Base-by-base conservation (phyloP, 768 basidiomycete genomes). In the Aureoboletus auriporus region DNA sequence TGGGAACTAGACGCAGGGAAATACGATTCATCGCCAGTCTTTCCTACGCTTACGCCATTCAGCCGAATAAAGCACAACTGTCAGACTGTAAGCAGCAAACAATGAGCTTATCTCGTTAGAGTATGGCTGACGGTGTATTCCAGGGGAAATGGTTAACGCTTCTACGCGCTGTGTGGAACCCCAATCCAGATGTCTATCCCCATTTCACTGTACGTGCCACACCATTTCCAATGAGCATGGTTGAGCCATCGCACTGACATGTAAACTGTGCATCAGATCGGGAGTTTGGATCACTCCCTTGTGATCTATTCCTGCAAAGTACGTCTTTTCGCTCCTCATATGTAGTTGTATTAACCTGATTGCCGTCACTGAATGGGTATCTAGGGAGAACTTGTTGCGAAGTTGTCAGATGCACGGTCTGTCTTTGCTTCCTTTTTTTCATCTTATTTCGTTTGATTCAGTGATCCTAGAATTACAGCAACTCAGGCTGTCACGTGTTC, bases 401-500 rank as follows among this genome's bases (percentile, higher is more conserved):
- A 74, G 50, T 67, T 93, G 8, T 66, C 78, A 12, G 86, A 89
- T 63, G 58, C 65, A 26, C 71, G 74, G 86, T 87, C 59, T 36
- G 75, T 60, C 33, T 37, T 54, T 38, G 20, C 16, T 10, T 47
- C 16, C 8, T 33, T 13, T 33, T 1, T 10, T 13, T 13, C 31
- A 13, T 33, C 11, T 33, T 9, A 5, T 4, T 13, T 10, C 31
- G 10, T 13, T 33, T 5, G 20, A 23, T 4, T 11, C 10, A 10
- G 13, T 13, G 6, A 31, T 33, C 13, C 10, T 52, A 90, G 86
- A 54, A 83, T 92, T 51, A 79, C 85, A 17, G 89, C 90, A 1
- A 84, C 85, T 5, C 90, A 91, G 66, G 89, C 90, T n/a, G 90
- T 92, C n/a, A 89, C 90, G 8, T 87, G 84, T 56, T 89, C 86